A percentile compares a stretch with the other conserved stretches of the same genome.
phyloP scores from a whole-genome alignment of 2,329 filamentous ascomycete genomes.

The Thielaviopsis musarum region DNA sequence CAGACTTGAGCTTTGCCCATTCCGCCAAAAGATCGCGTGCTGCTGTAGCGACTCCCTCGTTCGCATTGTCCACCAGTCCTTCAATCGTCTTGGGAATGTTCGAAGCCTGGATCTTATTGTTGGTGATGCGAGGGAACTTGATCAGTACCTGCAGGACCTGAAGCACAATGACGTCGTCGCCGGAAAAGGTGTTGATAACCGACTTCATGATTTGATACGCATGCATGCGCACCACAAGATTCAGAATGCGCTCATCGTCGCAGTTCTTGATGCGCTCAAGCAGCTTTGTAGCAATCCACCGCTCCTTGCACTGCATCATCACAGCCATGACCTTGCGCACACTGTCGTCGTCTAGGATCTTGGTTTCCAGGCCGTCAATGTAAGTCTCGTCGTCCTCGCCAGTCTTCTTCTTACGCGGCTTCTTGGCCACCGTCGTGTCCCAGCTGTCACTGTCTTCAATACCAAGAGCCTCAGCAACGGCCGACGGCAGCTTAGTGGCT shows the following conservation, averaged over 20 bases:
- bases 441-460: constrained; percentile 86
- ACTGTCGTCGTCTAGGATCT: constrained; percentile 61
- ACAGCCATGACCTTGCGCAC: constrained; percentile 93
- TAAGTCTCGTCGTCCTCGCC: constrained; percentile 92
- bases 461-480: constrained; percentile 85
- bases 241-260: constrained; percentile 71
- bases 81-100: constrained; percentile 78
- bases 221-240: constrained; percentile 87
- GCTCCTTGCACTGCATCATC: constrained; percentile 95
- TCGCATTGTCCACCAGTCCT: constrained; percentile 46
- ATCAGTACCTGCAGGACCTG: constrained; percentile 84
- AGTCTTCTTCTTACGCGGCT: constrained; percentile 79
- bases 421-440: constrained; percentile 81
- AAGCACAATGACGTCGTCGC: constrained; percentile 77
- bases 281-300: constrained; percentile 96
- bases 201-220: constrained; percentile 91
- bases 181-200: constrained; percentile 65
- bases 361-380: constrained; percentile 71
- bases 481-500: constrained; percentile 75
- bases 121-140: constrained; percentile 73
- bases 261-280: constrained; percentile 75
- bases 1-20: constrained; percentile 81
- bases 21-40: constrained; percentile 57
- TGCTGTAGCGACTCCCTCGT: constrained; percentile 58
- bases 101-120: constrained; percentile 93